Evolutionary conservation across 352 stramenopile species (phyloP).

Genomic region (Lagenidium giganteum): DNA sequence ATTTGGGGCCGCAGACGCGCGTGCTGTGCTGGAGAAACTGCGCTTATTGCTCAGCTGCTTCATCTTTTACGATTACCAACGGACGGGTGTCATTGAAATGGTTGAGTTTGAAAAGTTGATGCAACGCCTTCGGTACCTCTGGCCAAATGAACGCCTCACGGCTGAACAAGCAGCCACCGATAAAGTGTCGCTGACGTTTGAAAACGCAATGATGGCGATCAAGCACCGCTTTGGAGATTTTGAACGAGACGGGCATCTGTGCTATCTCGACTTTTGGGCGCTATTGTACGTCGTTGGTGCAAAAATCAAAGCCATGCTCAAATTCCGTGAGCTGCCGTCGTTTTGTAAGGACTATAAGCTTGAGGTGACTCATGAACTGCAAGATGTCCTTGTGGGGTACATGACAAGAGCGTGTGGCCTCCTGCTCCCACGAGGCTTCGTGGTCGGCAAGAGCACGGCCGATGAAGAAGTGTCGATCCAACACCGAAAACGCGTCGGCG

Average conservation of each 20-base stretch:
- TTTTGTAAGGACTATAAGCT: conserved; percentile 59
- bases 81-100: conserved; percentile 28
- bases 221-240: conserved; percentile 36
- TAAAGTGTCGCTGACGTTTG: conserved; percentile 23
- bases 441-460: conserved; percentile 34
- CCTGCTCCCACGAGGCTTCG: conserved; percentile 32
- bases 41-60: conserved; percentile 45
- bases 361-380: conserved; percentile 36
- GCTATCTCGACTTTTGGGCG: conserved; percentile 66
- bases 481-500: conserved; percentile 32
- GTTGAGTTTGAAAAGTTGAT: conserved; percentile 36
- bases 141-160: conserved; percentile 25
- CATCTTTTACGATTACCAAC: conserved; percentile 50
- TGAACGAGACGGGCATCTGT: conserved; percentile 43
- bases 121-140: conserved; percentile 41
- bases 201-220: conserved; percentile 26
- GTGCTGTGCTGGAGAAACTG: conserved; percentile 49
- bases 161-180: conserved; percentile 14
- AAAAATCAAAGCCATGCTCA: conserved; percentile 32
- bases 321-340: conserved; percentile 42
- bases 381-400: conserved; percentile 30
- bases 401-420: conserved; percentile 44
- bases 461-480: conserved; percentile 32
- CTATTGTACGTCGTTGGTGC: conserved; percentile 62
- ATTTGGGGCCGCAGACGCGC: too few species aligned